Percentiles rank a stretch among this genome's conserved stretches.
These are phyloP conservation scores for Taiwanofungus camphoratus DNA, from an alignment of 1,284 basidiomycete genomes.

Conservation along the genomic window DNA sequence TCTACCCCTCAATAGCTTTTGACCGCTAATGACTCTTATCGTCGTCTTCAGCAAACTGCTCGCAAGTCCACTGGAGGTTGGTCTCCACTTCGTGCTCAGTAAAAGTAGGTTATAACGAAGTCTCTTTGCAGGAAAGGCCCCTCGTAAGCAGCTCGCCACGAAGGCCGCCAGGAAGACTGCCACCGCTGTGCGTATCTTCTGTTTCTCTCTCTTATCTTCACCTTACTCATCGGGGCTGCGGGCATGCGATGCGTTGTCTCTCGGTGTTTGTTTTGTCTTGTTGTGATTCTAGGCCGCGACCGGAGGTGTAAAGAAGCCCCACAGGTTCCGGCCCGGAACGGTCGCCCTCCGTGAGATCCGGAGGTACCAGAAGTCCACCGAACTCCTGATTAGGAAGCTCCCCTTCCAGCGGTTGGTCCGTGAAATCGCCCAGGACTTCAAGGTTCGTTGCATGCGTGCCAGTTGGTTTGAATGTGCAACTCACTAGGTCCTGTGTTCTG, in stretches of 20 bases:
- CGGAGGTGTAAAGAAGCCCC: slow-evolving; percentile 97
- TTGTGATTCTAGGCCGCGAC: slow-evolving; percentile 56
- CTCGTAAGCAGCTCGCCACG: slow-evolving; percentile 87
- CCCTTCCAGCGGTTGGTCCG: slow-evolving; percentile 94
- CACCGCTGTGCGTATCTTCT: slow-evolving; percentile 47
- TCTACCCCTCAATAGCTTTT: slow-evolving; percentile 11
- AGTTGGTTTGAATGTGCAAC: neutral
- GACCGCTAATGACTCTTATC: slow-evolving; percentile 24
- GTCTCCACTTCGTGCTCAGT: slow-evolving; percentile 19
- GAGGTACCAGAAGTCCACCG: slow-evolving; percentile 96
- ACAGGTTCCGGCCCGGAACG: slow-evolving; percentile 96
- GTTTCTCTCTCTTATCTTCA: neutral
- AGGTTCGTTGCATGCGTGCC: slow-evolving; percentile 46
- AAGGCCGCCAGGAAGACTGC: slow-evolving; percentile 85
- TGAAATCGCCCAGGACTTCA: slow-evolving; percentile 97
- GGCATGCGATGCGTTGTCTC: slow-evolving; percentile 16
- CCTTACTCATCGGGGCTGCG: slow-evolving; percentile 21
- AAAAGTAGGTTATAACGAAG: neutral
- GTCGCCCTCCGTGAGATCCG: slow-evolving; percentile 98
- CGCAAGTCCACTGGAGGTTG: slow-evolving; percentile 79
- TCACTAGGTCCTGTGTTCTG: slow-evolving; percentile 10
- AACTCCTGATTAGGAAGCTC: slow-evolving; percentile 93
- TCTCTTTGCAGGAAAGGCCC: slow-evolving; percentile 60
- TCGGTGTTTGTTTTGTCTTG: slow-evolving; percentile 15
- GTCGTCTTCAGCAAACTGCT: slow-evolving; percentile 62